Evolutionary conservation across 805 yeast genomes (phyloP).

Genomic region (Ogataea pilisensis): DNA sequence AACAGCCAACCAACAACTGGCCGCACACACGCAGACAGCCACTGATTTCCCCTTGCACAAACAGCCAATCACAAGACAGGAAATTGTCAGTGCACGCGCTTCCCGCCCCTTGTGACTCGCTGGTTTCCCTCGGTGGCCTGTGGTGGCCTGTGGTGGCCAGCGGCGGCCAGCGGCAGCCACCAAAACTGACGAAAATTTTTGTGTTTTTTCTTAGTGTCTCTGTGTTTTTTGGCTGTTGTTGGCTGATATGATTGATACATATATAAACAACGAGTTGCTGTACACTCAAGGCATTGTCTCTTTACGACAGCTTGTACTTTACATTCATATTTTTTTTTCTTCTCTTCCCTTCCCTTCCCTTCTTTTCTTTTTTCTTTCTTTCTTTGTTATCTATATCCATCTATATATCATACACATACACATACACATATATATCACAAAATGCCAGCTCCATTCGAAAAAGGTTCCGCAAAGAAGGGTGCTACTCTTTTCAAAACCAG

Average conservation of each 20-base stretch:
- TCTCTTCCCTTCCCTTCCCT: not conserved
- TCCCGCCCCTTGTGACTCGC: not conserved
- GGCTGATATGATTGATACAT: too few relatives aligned
- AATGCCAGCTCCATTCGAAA: conserved; percentile 42
- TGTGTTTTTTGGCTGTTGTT: too few relatives aligned
- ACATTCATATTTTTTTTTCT: not conserved
- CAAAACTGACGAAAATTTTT: too few relatives aligned
- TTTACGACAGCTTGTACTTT: not conserved
- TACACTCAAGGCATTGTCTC: too few relatives aligned
- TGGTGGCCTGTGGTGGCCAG: too few relatives aligned
- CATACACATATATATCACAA: conserved; percentile 3
- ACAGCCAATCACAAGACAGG: not conserved
- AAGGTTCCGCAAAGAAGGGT: conserved; percentile 84
- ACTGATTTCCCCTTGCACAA: not conserved
- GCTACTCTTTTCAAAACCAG: conserved; percentile 98
- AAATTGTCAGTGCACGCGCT: not conserved
- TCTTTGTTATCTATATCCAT: not conserved
- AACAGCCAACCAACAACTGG: too few relatives aligned
- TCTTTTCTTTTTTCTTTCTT: not conserved
- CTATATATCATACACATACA: not conserved
- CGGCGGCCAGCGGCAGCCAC: too few relatives aligned
- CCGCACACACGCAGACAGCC: too few relatives aligned
- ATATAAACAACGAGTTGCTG: not conserved
- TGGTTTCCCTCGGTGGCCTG: too few relatives aligned
- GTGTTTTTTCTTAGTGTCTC: too few relatives aligned